Percentiles rank a stretch among this genome's conserved stretches.
These are phyloP conservation scores for Trypanosoma platydactyli DNA, from an alignment of 208 protist genomes.

Conservation along the genomic window DNA sequence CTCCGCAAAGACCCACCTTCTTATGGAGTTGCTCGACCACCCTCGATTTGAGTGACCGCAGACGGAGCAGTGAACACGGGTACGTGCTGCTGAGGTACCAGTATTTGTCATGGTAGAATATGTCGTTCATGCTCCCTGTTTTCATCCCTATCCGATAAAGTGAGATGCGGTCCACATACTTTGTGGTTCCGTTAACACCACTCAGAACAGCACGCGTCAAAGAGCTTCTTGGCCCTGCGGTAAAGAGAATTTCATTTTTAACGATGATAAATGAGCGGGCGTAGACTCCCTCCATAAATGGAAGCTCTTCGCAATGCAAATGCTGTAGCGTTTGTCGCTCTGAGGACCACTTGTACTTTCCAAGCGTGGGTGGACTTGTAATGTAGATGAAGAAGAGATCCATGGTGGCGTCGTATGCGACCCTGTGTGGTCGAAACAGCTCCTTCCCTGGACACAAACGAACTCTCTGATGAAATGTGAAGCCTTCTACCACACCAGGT, in stretches of 20 bases:
- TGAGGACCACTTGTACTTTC: conserved; percentile 6
- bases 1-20: conserved; percentile 1
- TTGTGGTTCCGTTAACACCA: conserved; percentile 4
- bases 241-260: conserved; percentile 1
- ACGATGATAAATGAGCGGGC: conserved; percentile 11
- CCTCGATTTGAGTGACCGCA: not conserved
- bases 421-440: conserved; percentile 6
- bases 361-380: conserved; percentile 10
- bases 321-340: not conserved
- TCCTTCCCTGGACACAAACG: conserved; percentile 3
- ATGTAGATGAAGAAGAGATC: conserved; percentile 19
- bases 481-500: not conserved
- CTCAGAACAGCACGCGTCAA: not conserved
- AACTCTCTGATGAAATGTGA: conserved; percentile 8
- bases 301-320: conserved; percentile 10
- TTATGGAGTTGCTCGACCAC: not conserved
- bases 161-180: not conserved
- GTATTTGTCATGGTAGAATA: conserved; percentile 5
- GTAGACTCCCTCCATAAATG: conserved; percentile 12
- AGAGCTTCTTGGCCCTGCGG: conserved; percentile 9
- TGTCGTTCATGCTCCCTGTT: conserved; percentile 18
- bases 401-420: conserved; percentile 13
- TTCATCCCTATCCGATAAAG: conserved; percentile 10
- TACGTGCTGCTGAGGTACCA: conserved; percentile 18
- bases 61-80: conserved; percentile 10